Evolutionary conservation across 2,329 filamentous ascomycete species (phyloP), one percentile per base, ranked within the genome.

Genomic region (Claviceps capensis): DNA sequence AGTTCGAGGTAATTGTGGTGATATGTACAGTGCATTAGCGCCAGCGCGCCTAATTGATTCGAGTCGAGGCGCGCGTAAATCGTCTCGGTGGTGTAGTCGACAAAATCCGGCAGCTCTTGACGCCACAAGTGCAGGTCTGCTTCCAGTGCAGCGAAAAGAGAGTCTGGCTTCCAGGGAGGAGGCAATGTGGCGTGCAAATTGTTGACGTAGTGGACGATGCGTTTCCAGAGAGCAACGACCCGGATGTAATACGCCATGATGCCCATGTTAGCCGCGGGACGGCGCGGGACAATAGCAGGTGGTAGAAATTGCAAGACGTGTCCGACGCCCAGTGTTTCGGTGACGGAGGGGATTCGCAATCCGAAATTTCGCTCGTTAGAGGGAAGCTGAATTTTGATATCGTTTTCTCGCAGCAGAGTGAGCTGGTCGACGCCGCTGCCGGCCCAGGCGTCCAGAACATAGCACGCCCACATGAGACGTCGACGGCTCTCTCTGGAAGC

Each of bases 1-100:
- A 74, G 62, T 54, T 73, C 71, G 4, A 72, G 60, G 41, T 70
- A 65, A 47, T 70, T 72, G 56, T 73, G 69, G 45, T 73, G 68
- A 48, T 72, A 73, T 26, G 71, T 73, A 56, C 70, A 72, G 56
- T 73, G 71, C 8, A 73, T 64, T 3, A 73, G 56, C 13, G 71
- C 67, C 43, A 74, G 60, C 9, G 70, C 70, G 14, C 71, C 71
- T 0, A 73, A 64, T 55, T 74, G 70, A 38, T 71, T 69, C 1
- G 71, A 72, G 54, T 72, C 71, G 19, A 72, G 65, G 11, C 71
- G 69, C 3, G 70, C 69, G 53, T 73, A 73, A 37, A 73, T 71
- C 17, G 70, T 69, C 43, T 70, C 68, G 14, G 66, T 61, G 1
- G 67, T 69, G 56, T 72, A 72, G 38, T 68, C 68, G 42, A 73